Conservation (phyloP, 108 stramenopile genomes). For the Ochromonas danica region DNA sequence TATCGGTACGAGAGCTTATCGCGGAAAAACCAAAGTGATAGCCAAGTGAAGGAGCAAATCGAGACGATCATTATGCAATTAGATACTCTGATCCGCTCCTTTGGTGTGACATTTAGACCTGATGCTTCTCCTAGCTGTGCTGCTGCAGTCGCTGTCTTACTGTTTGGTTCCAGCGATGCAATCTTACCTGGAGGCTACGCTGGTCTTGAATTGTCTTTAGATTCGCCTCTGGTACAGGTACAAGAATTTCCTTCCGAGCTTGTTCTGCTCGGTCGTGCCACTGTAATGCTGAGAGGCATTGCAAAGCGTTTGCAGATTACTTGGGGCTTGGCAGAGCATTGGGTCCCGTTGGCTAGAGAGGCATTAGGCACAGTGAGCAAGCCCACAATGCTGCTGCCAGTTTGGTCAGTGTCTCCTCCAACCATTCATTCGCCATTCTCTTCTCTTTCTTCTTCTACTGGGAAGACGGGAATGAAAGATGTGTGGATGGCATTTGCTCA, state of each 20-base stretch:
- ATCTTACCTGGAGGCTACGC: constrained; percentile 84
- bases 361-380: neutral
- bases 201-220: constrained; percentile 72
- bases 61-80: too few species aligned
- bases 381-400: neutral
- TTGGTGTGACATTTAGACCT: constrained; percentile 26
- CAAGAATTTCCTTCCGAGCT: constrained; percentile 87
- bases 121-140: neutral
- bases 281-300: constrained; percentile 84
- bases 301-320: constrained; percentile 74
- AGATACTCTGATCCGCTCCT: too few species aligned
- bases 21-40: too few species aligned
- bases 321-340: constrained; percentile 76
- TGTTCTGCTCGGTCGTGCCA: constrained; percentile 82
- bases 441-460: too few species aligned
- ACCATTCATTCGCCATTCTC: neutral
- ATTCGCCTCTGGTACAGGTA: constrained; percentile 81
- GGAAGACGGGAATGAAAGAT: too few species aligned
- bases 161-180: constrained; percentile 48
- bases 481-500: too few species aligned
- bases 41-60: too few species aligned
- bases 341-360: constrained; percentile 48
- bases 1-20: too few species aligned
- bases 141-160: constrained; percentile 45
- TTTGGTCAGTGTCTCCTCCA: neutral